Conservation (phyloP, 2,329 filamentous ascomycete genomes). For the Aureobasidium leucospermi region DNA sequence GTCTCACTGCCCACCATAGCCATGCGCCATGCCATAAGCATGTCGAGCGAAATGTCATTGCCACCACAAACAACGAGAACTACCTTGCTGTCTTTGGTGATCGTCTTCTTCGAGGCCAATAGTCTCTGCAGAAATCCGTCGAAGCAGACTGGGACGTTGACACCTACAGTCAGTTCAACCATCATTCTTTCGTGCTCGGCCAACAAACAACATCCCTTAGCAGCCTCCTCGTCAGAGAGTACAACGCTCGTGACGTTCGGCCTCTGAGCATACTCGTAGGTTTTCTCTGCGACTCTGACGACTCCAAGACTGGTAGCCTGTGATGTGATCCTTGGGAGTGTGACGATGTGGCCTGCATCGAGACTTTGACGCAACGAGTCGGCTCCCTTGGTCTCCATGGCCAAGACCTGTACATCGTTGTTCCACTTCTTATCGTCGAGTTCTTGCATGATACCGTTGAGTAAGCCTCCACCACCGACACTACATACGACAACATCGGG, state of each 20-base stretch:
- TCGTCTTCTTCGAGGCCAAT: conserved; percentile 46
- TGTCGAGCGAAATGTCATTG: conserved; percentile 44
- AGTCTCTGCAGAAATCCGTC: conserved; percentile 53
- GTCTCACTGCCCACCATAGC: conserved; percentile 13
- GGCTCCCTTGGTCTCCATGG: conserved; percentile 69
- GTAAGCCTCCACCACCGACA: conserved; percentile 75
- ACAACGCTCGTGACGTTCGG: conserved; percentile 51
- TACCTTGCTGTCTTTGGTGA: conserved; percentile 62
- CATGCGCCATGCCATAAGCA: conserved; percentile 44
- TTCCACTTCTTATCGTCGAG: conserved; percentile 43
- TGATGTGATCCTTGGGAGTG: conserved; percentile 64
- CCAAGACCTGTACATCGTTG: conserved; percentile 49
- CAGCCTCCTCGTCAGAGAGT: conserved; percentile 69
- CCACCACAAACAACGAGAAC: conserved; percentile 80
- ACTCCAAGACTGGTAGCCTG: conserved; percentile 69
- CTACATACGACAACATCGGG: conserved; percentile 68
- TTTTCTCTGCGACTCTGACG: conserved; percentile 57
- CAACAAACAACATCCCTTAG: conserved; percentile 67
- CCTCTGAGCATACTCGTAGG: conserved; percentile 55
- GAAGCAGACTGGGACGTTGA: conserved; percentile 64
- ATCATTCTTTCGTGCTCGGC: conserved; percentile 75
- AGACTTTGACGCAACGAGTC: conserved; percentile 61
- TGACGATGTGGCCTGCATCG: conserved; percentile 44
- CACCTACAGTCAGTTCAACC: conserved; percentile 80
- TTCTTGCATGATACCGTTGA: conserved; percentile 68